phyloP scores from a whole-genome alignment of 2,329 filamentous ascomycete species.

The Fusarium duplospermum region DNA sequence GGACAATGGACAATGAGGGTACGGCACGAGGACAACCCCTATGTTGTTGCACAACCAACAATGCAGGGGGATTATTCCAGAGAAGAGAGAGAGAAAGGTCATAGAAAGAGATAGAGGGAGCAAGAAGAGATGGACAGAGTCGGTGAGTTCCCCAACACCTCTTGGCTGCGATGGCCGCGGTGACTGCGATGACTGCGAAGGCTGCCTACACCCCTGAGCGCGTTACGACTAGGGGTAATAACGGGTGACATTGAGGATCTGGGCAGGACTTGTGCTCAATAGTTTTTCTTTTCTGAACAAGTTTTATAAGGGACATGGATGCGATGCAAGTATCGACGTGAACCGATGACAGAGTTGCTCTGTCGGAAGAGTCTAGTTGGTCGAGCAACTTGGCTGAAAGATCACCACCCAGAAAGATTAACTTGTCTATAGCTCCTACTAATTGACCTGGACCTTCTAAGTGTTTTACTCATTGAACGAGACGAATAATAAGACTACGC shows the following conservation, averaged over 20 bases:
- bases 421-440: not conserved
- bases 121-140: not conserved
- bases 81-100: not conserved
- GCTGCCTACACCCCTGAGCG: not conserved
- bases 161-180: not conserved
- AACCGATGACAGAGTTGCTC: not conserved
- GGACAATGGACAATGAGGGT: not conserved
- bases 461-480: not conserved
- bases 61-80: not conserved
- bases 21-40: not conserved
- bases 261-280: not conserved
- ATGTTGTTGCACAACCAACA: not conserved
- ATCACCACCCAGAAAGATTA: not conserved
- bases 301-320: not conserved
- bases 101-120: not conserved
- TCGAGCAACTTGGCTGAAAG: not conserved
- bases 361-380: not conserved
- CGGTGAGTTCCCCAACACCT: not conserved
- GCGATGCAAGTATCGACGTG: not conserved
- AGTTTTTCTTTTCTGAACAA: not conserved
- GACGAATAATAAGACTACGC: accelerated
- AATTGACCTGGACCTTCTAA: not conserved
- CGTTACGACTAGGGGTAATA: not conserved
- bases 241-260: not conserved
- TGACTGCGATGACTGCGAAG: not conserved